phyloP scores from a whole-genome alignment of 2,329 filamentous ascomycete genomes.

The Fusarium sp. region DNA sequence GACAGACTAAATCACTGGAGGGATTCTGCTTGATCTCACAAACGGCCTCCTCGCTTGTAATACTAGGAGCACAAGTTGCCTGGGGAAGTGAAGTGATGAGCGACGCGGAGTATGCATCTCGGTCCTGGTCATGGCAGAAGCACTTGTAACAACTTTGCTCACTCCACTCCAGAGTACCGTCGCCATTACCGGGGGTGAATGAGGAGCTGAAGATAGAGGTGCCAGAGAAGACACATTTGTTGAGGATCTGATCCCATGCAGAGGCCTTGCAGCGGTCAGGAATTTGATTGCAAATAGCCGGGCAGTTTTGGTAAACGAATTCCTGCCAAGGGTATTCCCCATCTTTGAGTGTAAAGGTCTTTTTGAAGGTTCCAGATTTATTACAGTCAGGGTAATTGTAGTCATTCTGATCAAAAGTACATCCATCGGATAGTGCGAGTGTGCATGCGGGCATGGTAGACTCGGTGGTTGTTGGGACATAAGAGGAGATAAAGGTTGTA shows the following conservation, averaged over 20 bases:
- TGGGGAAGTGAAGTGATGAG: background rate
- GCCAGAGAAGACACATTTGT: conserved; percentile 13
- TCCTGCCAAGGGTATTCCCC: conserved; percentile 21
- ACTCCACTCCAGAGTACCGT: background rate
- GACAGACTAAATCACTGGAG: background rate
- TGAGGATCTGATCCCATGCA: background rate
- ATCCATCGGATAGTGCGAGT: conserved; percentile 21
- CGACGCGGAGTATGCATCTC: background rate
- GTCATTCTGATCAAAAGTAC: background rate
- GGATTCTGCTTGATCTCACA: background rate
- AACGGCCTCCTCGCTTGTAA: background rate
- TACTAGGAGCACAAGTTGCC: background rate
- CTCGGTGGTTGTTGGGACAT: conserved; percentile 3
- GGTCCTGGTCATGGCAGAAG: conserved; percentile 12
- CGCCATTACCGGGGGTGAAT: background rate
- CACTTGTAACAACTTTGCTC: conserved; percentile 21
- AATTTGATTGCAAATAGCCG: conserved; percentile 25
- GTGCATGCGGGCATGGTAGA: conserved; percentile 20
- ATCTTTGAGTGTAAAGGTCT: background rate
- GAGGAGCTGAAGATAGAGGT: background rate
- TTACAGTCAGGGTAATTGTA: background rate
- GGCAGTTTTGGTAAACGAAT: background rate
- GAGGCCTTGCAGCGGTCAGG: conserved; percentile 22
- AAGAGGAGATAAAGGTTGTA: conserved; percentile 3
- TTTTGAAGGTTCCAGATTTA: background rate